Evolutionary conservation across 352 stramenopile species (phyloP), one percentile per base, ranked within the genome.

Genomic region (Phytophthora parvispora): DNA sequence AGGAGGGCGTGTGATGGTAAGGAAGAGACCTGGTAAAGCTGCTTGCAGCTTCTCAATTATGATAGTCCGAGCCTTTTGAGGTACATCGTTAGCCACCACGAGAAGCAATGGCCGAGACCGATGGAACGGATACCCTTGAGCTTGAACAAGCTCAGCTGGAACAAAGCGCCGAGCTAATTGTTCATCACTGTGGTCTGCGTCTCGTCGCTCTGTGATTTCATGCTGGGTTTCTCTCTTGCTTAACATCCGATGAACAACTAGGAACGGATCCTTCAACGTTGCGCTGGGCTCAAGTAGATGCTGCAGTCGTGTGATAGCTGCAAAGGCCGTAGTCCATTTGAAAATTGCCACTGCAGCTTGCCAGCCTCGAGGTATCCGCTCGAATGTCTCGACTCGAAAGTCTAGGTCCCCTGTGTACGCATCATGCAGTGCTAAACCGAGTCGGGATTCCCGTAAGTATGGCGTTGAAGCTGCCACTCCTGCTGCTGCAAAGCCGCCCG

Each of bases 31-130:
- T 5, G 89, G 90, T 13, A 97, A 81, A 32, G 74, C 51, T 0
- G 28, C 31, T 20, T 85, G 65, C 1, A 95, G 36, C 3, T 81
- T 70, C 1, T 77, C 54, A 6, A 93, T 36, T 25, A 97, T 75
- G 1, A 38, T 3, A 7, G 29, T 9, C 34, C 75, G 79, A 9
- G 87, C 71, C 4, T 68, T 54, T 12, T 27, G n/a, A 10, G 90
- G 90, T 3, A 96, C 60, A 45, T 96, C 90, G n/a, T 79, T 75
- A 0, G 81, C 78, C 4, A 96, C 58, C 7, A 96, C 82, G 16
- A 97, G 42, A 18, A 96, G 12, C 50, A 96, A 74, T 8, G 84
- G 78, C 24, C 90, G 80, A 49, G 77, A 64, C 15, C 87, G 81
- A 18, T 77, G 67, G 22, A 76, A 67, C 4, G 72, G 64, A 48